These are phyloP conservation scores for Malassezia obtusa DNA, from an alignment of 1,284 basidiomycete species.

Conservation along the genomic window DNA sequence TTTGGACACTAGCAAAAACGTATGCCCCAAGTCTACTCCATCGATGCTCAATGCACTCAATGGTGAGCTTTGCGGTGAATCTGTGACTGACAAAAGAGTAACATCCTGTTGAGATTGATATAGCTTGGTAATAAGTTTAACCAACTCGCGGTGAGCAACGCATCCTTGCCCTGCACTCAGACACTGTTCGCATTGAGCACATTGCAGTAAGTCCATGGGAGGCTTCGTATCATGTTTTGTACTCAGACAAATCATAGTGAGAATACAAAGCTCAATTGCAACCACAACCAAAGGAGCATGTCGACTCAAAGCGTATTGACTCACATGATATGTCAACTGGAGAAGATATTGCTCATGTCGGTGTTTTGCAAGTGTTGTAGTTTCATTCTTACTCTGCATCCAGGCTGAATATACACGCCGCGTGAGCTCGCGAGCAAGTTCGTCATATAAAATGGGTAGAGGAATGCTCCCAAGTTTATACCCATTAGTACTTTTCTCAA, in stretches of 20 bases:
- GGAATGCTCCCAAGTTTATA: not conserved
- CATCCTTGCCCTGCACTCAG: not conserved
- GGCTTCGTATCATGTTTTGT: not conserved
- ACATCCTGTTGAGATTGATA: constrained; percentile 1
- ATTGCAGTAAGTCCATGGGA: not conserved
- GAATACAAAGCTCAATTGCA: constrained; percentile 8
- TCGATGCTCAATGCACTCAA: constrained; percentile 3
- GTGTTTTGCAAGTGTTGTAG: not conserved
- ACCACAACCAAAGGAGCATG: constrained; percentile 7
- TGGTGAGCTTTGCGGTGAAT: constrained; percentile 11
- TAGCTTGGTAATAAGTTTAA: not conserved
- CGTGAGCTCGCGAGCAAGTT: constrained; percentile 2
- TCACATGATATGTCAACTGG: constrained; percentile 4
- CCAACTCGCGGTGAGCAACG: not conserved
- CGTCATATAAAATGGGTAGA: constrained; percentile 5
- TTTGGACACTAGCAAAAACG: constrained; percentile 10
- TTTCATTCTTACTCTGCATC: not conserved
- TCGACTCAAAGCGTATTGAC: not conserved
- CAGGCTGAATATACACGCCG: not conserved
- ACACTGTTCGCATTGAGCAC: not conserved
- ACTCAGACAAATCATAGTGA: constrained; percentile 7
- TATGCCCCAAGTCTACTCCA: constrained; percentile 7
- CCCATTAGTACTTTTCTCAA: not conserved
- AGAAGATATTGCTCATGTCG: constrained; percentile 3
- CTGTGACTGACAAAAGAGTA: not conserved